Percentiles rank a stretch among this genome's conserved stretches.
Conservation (phyloP, 148 eudicot genomes). For the Rhododendron williamsianum region DNA sequence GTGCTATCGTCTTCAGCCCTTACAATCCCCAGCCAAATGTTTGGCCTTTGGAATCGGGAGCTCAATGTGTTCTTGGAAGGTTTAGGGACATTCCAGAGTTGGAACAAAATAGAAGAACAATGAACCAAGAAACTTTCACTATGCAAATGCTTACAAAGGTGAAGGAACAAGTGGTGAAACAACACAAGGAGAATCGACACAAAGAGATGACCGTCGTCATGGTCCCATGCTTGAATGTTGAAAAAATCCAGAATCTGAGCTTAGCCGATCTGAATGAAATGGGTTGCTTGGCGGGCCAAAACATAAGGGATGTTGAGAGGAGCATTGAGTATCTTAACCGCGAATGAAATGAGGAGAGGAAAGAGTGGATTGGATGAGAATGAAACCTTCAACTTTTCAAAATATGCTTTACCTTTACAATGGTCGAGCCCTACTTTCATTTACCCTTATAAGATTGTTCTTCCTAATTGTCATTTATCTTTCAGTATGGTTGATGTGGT, state of each 20-base stretch:
- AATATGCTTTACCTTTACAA: background rate
- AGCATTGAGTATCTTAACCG: background rate
- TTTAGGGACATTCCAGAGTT: background rate
- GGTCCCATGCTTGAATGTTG: background rate
- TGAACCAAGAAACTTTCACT: background rate
- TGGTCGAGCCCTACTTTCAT: background rate
- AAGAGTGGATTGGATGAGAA: background rate
- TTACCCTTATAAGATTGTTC: background rate
- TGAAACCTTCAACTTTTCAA: background rate
- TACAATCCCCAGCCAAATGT: background rate
- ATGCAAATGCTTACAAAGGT: background rate
- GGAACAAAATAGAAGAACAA: background rate
- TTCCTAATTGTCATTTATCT: background rate
- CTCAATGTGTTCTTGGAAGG: background rate
- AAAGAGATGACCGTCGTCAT: background rate
- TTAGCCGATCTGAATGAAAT: background rate
- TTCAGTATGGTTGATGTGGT: background rate
- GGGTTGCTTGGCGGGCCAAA: background rate
- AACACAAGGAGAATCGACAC: background rate
- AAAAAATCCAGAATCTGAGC: background rate
- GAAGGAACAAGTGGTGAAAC: background rate
- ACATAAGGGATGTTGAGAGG: background rate
- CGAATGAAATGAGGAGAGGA: background rate
- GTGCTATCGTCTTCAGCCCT: background rate
- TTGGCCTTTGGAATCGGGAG: background rate